These are phyloP conservation scores for Tirmania nivea DNA, from an alignment of 495 filamentous ascomycete species.

Conservation along the genomic window DNA sequence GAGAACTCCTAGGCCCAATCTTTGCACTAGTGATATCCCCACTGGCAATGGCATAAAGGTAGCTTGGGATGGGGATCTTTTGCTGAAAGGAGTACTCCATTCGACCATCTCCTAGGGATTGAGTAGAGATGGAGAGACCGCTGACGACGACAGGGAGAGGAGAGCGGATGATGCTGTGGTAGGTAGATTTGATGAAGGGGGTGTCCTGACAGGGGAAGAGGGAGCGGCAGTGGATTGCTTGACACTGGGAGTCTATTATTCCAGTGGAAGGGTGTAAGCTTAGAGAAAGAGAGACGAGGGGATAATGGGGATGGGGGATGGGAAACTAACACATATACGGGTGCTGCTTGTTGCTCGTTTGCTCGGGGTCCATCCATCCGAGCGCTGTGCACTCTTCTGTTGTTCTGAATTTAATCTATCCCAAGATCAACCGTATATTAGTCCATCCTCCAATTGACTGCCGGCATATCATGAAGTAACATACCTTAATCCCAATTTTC, in stretches of 20 bases:
- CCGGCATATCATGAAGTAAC: not conserved
- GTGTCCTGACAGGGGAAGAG: slow-evolving; percentile 96
- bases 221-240: slow-evolving; percentile 82
- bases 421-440: not conserved
- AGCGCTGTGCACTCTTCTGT: slow-evolving; percentile 75
- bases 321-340: slow-evolving; percentile 66
- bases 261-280: too few relatives aligned
- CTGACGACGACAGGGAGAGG: slow-evolving; percentile 73
- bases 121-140: slow-evolving; percentile 36
- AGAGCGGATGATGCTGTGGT: slow-evolving; percentile 69
- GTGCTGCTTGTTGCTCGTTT: slow-evolving; percentile 80
- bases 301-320: not conserved
- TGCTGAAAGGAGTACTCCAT: slow-evolving; percentile 67
- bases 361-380: slow-evolving; percentile 76
- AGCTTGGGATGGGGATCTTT: slow-evolving; percentile 76
- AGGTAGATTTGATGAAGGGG: slow-evolving; percentile 78
- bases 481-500: slow-evolving; percentile 37
- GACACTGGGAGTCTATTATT: slow-evolving; percentile 65
- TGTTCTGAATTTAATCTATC: slow-evolving; percentile 38
- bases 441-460: not conserved
- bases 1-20: slow-evolving; percentile 64
- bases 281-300: not conserved
- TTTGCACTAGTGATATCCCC: slow-evolving; percentile 68
- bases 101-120: slow-evolving; percentile 28
- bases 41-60: slow-evolving; percentile 78